Evolutionary conservation across 768 basidiomycete species (phyloP), one percentile per base, ranked within the genome.

Genomic region (Lentinula boryana): DNA sequence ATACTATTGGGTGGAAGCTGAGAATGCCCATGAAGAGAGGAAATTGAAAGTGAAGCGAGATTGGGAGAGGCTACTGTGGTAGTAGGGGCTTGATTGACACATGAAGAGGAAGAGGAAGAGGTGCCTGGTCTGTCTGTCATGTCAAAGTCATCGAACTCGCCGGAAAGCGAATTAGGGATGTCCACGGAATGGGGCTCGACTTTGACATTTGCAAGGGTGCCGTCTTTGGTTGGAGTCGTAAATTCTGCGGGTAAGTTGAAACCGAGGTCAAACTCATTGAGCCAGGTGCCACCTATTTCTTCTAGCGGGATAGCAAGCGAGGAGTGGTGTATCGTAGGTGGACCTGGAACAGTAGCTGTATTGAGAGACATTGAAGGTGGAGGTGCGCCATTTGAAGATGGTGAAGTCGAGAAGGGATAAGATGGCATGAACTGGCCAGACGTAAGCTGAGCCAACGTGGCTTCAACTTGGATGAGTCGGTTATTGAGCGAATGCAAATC

Each of bases 401-500:
- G 41, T 32, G 51, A 35, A 56, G 23, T 18, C 6, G 63, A 62
- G 35, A 56, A 49, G 33, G 66, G 60, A 44, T 62, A 64, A 32
- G 60, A 59, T 40, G 63, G 52, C 33, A 58, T 43, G 44, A 68
- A 68, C 63, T 75, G 72, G 8, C 78, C 78, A 44, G 74, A 68
- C 5, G 77, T 76, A 4, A 85, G 69, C 65, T 83, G 78, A 4
- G 81, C 78, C 16, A 89, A 72, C 48, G 80, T 74, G 2, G 83
- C 73, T 72, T 93, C 91, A 63, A 92, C 80, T 60, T 83, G 80
- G 32, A 88, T 83, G 32, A 92, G 78, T 12, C 91, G 83, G 71
- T 93, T 93, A 68, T 93, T 88, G 43, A 93, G 79, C 1, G 89
- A 89, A 67, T 93, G 91, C 1, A 93, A 76, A 71, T 93, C 91